A percentile compares a stretch with the other conserved stretches of the same genome.
phyloP scores from a whole-genome alignment of 192 early-diverging fungal genomes.

The Geranomyces michiganensis region DNA sequence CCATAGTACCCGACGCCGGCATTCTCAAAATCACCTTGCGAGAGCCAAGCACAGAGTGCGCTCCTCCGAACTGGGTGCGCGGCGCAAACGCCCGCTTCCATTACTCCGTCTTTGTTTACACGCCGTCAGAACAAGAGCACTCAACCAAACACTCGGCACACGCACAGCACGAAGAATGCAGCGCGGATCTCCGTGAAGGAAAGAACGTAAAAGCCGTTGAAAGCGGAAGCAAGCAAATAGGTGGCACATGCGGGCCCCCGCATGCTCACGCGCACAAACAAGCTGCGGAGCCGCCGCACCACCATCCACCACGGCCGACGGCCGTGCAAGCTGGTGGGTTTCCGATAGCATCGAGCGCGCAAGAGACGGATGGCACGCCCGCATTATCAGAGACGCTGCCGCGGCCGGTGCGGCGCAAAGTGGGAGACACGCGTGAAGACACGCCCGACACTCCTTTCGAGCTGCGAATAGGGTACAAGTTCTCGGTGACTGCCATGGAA shows the following conservation, averaged over 20 bases:
- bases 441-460: slow-evolving; percentile 49
- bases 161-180: slow-evolving; percentile 24
- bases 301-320: too few relatives aligned
- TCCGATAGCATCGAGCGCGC: neutral
- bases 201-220: slow-evolving; percentile 9
- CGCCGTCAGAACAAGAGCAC: neutral
- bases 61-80: slow-evolving; percentile 37
- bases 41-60: neutral
- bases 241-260: neutral
- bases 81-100: slow-evolving; percentile 57
- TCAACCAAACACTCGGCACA: slow-evolving; percentile 3
- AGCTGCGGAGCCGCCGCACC: neutral
- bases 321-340: neutral
- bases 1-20: slow-evolving; percentile 25
- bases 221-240: neutral
- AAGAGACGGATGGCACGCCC: neutral
- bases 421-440: slow-evolving; percentile 43
- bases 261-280: slow-evolving; percentile 19
- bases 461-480: slow-evolving; percentile 54
- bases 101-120: slow-evolving; percentile 48
- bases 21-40: slow-evolving; percentile 30
- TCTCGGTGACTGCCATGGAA: slow-evolving; percentile 54
- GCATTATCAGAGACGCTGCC: neutral
- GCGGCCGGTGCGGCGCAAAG: slow-evolving; percentile 39
- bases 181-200: neutral